Evolutionary conservation across 306 rosid genomes (phyloP).

Genomic region (Cucurbita moschata): DNA sequence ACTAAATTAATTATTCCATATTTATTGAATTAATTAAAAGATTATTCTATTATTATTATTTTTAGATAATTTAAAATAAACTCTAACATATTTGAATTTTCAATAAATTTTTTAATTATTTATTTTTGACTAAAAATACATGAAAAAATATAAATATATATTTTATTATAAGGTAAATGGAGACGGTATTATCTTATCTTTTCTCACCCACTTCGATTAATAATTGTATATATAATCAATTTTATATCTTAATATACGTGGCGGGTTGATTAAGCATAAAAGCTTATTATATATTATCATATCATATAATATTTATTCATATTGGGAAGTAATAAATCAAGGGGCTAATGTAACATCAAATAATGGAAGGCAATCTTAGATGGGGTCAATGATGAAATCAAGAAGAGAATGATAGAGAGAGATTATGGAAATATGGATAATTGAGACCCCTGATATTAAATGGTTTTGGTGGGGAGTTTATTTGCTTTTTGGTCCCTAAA

Average conservation of each 20-base stretch:
- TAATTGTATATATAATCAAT: not conserved
- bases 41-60: not conserved
- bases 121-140: not conserved
- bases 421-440: not conserved
- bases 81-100: not conserved
- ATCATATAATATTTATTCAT: not conserved
- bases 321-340: not conserved
- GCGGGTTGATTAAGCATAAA: not conserved
- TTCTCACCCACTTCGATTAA: not conserved
- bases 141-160: too few species aligned
- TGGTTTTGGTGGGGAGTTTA: not conserved
- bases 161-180: not conserved
- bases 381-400: not conserved
- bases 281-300: not conserved
- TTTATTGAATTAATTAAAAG: not conserved
- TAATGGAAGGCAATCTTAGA: not conserved
- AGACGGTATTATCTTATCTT: not conserved
- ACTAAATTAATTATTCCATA: not conserved
- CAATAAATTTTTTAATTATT: not conserved
- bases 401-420: not conserved
- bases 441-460: not conserved
- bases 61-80: too few species aligned
- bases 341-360: not conserved
- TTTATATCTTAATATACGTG: not conserved
- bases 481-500: not conserved